phyloP scores from a whole-genome alignment of 2,329 filamentous ascomycete species.

The Endothia cerciana region DNA sequence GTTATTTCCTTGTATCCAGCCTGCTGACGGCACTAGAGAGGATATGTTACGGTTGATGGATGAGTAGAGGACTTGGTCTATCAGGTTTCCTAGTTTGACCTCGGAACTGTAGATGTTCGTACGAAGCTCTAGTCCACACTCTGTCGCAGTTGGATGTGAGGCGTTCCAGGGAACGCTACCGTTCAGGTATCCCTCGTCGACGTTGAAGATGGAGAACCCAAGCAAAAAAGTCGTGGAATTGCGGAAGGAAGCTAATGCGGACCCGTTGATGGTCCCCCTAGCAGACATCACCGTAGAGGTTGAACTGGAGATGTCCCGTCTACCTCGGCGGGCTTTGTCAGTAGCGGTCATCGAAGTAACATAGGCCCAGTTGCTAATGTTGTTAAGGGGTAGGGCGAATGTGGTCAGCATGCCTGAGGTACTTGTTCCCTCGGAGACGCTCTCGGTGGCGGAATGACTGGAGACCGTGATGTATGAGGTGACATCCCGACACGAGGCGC shows the following conservation, averaged over 20 bases:
- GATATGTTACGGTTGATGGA: not conserved
- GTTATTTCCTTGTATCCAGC: not conserved
- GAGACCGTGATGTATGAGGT: not conserved
- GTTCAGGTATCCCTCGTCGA: not conserved
- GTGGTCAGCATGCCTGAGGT: not conserved
- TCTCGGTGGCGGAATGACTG: not conserved
- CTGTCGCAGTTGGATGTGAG: not conserved
- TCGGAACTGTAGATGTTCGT: not conserved
- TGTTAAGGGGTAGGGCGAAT: not conserved
- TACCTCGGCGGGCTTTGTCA: not conserved
- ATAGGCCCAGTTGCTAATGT: conserved; percentile 3
- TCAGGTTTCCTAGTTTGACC: not conserved
- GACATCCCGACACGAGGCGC: not conserved
- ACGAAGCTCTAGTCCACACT: not conserved
- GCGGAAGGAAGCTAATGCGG: not conserved
- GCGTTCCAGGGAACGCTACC: not conserved
- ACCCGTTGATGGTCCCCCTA: not conserved
- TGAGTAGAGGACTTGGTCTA: not conserved
- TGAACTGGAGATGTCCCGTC: not conserved
- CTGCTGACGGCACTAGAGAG: not conserved
- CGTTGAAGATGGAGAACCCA: not conserved
- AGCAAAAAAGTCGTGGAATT: not conserved
- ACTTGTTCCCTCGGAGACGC: not conserved
- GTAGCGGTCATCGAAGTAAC: not conserved
- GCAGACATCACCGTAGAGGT: not conserved